These are phyloP conservation scores for Nicotiana paniculata DNA, from an alignment of 257 asterid genomes.

Conservation along the genomic window DNA sequence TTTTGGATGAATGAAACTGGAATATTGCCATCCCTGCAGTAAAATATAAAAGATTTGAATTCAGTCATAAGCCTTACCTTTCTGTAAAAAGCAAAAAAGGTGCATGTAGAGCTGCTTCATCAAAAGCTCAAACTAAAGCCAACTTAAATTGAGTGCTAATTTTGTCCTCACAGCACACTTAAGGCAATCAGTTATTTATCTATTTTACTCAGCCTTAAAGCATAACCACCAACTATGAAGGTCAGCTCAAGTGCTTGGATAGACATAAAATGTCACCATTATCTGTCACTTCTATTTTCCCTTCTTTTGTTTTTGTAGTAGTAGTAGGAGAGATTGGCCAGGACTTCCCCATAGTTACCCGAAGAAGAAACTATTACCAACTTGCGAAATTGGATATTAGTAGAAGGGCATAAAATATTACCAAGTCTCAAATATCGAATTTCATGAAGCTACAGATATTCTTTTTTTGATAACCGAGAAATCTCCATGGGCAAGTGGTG, in stretches of 20 bases:
- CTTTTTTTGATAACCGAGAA: too few species aligned
- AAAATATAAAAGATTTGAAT: constrained; percentile 6
- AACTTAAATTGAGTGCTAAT: background rate
- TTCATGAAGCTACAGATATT: background rate
- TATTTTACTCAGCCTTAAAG: background rate
- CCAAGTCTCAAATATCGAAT: background rate
- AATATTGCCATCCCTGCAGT: constrained; percentile 72
- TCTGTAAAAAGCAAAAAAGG: background rate
- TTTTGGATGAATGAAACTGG: constrained; percentile 72
- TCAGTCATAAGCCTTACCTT: background rate
- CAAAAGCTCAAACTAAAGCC: background rate
- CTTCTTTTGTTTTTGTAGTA: background rate
- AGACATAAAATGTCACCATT: background rate
- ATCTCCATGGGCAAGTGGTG: too few species aligned
- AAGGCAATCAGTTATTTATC: background rate
- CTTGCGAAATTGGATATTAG: background rate
- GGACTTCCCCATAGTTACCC: background rate
- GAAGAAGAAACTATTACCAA: background rate
- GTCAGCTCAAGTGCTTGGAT: background rate
- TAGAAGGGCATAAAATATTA: background rate
- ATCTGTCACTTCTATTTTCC: background rate
- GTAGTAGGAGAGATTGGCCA: background rate
- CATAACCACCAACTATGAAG: constrained; percentile 1
- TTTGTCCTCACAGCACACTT: background rate
- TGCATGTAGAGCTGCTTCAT: background rate